phyloP scores from a whole-genome alignment of 805 yeast species.

The Cyberlindnera mycetangii region DNA sequence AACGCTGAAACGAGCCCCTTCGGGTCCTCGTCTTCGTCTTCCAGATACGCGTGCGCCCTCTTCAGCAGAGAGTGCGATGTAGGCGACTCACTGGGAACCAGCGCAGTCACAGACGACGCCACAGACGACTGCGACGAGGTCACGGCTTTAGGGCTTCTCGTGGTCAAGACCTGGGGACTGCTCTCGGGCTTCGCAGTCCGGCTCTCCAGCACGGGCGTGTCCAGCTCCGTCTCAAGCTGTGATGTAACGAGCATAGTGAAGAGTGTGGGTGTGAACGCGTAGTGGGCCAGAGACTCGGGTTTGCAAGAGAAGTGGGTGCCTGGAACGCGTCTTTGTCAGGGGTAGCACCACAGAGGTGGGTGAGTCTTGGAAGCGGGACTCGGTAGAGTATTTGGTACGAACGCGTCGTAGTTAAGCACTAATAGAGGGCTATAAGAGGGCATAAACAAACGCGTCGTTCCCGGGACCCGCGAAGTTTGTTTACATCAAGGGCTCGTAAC shows the following conservation, averaged over 20 bases:
- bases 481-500: not conserved
- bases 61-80: not conserved
- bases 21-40: slow-evolving; percentile 10
- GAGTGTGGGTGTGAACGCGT: not conserved
- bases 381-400: no score
- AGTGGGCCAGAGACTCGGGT: not conserved
- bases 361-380: no score
- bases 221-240: not conserved
- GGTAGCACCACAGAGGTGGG: no score
- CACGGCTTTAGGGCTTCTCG: slow-evolving; percentile 11
- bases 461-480: not conserved
- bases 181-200: not conserved
- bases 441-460: not conserved
- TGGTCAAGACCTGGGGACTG: not conserved
- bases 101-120: not conserved
- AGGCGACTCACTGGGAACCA: no score
- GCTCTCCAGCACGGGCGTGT: not conserved
- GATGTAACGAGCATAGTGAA: not conserved
- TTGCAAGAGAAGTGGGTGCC: not conserved
- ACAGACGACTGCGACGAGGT: no score
- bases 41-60: not conserved
- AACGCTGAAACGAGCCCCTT: slow-evolving; percentile 21
- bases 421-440: no score
- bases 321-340: not conserved
- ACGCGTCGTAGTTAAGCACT: no score